phyloP scores from a whole-genome alignment of 73 alveolate genomes.

The Urostyla sp. region DNA sequence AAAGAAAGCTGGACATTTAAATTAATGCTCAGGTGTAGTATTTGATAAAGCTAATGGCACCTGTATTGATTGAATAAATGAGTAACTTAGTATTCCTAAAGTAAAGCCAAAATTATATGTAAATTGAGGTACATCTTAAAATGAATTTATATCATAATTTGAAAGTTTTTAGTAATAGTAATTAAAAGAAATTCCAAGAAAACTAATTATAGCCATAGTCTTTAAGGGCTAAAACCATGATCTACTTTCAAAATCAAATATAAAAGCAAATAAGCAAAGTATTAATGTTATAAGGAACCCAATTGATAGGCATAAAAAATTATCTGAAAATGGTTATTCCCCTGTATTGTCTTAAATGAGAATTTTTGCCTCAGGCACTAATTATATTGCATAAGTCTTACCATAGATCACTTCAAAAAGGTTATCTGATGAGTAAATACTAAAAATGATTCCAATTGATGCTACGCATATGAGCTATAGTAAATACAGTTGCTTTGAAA shows the following conservation, averaged over 20 bases:
- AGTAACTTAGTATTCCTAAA: constrained; percentile 10
- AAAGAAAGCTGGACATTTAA: constrained; percentile 8
- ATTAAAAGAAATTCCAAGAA: constrained; percentile 1
- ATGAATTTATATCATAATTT: not conserved
- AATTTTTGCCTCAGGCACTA: constrained; percentile 36
- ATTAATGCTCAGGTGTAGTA: constrained; percentile 2
- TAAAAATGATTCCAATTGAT: constrained; percentile 10
- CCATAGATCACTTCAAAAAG: constrained; percentile 29
- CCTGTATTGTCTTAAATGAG: constrained; percentile 17
- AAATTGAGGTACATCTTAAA: constrained; percentile 3
- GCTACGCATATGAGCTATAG: constrained; percentile 21
- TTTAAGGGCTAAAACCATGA: constrained; percentile 25
- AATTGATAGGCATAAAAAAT: constrained; percentile 30
- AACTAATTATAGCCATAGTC: not conserved
- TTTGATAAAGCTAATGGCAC: constrained; percentile 14
- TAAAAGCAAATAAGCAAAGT: not conserved
- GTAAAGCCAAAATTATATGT: constrained; percentile 28
- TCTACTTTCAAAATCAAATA: constrained; percentile 37
- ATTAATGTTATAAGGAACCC: constrained; percentile 6
- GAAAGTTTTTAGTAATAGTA: not conserved
- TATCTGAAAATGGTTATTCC: constrained; percentile 7
- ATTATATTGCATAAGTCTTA: constrained; percentile 20
- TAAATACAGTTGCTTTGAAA: constrained; percentile 9
- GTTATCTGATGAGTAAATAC: constrained; percentile 35
- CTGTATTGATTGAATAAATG: constrained; percentile 8